Conservation (phyloP, 2,329 filamentous ascomycete species). For the Ceratocystis variospora region DNA sequence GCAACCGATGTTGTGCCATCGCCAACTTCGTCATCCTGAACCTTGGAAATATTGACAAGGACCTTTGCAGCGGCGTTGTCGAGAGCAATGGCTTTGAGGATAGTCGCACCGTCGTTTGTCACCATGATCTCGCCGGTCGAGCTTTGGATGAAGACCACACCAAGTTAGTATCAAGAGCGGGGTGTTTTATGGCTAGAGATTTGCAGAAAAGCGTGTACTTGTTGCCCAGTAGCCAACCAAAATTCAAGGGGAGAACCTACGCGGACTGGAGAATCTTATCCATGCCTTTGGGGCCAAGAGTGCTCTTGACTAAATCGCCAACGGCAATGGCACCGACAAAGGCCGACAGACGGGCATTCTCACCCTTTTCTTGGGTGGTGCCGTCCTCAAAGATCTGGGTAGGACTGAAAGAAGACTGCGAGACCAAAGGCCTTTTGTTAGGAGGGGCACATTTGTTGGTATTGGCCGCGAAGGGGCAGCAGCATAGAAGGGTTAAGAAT, state of each 20-base stretch:
- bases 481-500: neutral
- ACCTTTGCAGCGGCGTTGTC: conserved; percentile 98
- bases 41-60: conserved; percentile 97
- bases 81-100: conserved; percentile 93
- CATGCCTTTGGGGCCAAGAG: conserved; percentile 94
- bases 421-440: conserved; percentile 8
- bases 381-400: conserved; percentile 98
- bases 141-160: conserved; percentile 30
- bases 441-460: conserved; percentile 15
- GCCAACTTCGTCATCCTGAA: conserved; percentile 96
- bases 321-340: conserved; percentile 98
- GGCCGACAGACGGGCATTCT: conserved; percentile 96
- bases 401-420: conserved; percentile 54
- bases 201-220: too few relatives aligned
- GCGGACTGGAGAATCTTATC: conserved; percentile 96
- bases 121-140: conserved; percentile 97
- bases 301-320: conserved; percentile 93
- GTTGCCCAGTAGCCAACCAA: too few relatives aligned
- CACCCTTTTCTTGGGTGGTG: conserved; percentile 93
- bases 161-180: neutral
- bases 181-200: neutral
- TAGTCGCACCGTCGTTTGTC: conserved; percentile 96
- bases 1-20: conserved; percentile 98
- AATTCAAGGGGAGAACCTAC: conserved; percentile 37
- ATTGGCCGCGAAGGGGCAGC: neutral